Conservation (phyloP, 1,139 yeast species). For the Meyerozyma smithsonii region DNA sequence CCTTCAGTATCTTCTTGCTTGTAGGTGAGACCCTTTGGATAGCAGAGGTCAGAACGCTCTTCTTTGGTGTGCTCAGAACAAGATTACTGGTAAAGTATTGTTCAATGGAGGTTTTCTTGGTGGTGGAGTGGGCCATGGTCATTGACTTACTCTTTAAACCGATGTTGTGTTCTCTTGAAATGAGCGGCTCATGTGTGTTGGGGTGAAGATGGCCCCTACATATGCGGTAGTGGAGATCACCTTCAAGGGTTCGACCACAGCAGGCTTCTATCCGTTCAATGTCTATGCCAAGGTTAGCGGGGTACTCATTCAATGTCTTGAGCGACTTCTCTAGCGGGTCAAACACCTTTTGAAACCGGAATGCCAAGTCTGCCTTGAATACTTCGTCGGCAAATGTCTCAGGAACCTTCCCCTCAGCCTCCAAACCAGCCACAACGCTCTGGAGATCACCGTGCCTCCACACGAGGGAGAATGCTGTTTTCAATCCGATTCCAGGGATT, state of each 20-base stretch:
- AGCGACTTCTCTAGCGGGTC: conserved; percentile 52
- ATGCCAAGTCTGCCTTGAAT: conserved; percentile 69
- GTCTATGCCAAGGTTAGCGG: conserved; percentile 29
- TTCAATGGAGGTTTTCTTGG: not conserved
- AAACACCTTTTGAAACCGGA: conserved; percentile 81
- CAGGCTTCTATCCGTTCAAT: conserved; percentile 46
- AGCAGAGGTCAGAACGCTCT: not conserved
- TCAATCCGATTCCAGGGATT: conserved; percentile 72
- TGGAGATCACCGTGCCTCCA: conserved; percentile 48
- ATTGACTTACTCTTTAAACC: conserved; percentile 24
- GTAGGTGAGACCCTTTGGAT: not conserved
- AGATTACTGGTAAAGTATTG: conserved; percentile 1
- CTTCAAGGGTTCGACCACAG: conserved; percentile 55
- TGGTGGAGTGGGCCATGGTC: conserved; percentile 3
- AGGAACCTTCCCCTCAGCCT: conserved; percentile 67
- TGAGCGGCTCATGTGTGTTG: conserved; percentile 43
- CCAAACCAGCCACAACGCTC: conserved; percentile 51
- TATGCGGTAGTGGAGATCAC: conserved; percentile 46
- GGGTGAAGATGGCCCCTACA: conserved; percentile 72
- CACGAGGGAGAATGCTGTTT: conserved; percentile 67
- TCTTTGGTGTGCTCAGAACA: not conserved
- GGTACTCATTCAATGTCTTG: conserved; percentile 56
- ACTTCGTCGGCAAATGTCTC: conserved; percentile 56
- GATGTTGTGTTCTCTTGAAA: conserved; percentile 42
- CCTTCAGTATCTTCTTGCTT: not conserved